Base-by-base conservation (phyloP, 805 yeast species). In the Pichia gijzeniarum region DNA sequence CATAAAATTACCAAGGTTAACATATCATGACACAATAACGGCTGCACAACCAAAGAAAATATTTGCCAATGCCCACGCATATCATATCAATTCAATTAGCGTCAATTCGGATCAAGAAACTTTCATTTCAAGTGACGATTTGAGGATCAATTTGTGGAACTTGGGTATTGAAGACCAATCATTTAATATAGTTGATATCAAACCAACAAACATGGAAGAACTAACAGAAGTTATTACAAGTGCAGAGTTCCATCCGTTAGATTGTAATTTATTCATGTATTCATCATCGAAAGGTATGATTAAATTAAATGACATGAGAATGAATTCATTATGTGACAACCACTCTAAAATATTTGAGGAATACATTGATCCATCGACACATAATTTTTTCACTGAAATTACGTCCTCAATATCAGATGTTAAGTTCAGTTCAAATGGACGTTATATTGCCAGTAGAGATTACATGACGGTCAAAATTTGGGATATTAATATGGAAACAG, bases 161-260 rank as follows among this genome's bases (percentile, higher is more conserved):
- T 72, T 90, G 54, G 89, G 87, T 44, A 85, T 89, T 55, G 88
- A 96, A 18, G 96, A 91, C 66, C 96, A 91, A 69, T 79, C 90
- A 57, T 93, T 93, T 68, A 95, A 93, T 65, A 93, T 93, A 53
- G 98, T 93, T 48, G 99, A 93, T 68, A 93, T 93, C 60, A 89
- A 95, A 64, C 99, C 99, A 9, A 86, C 89, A 6, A 89, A 89
- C 66, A 95, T 93, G 99, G 99, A 93, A 70, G 99, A 93, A 68
- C 76, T 93, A 57, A 91, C 99, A 9, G 99, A 93, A 66, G 99
- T 93, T 43, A 91, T 93, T 53, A 93, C 99, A 16, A 78, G 90
- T 59, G 95, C 98, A 2, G 96, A 90, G 64, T 93, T 93, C 70
- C 98, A 95, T 65, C 99, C 99, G 14, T 68, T 71, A 38, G 81